Evolutionary conservation across 2,329 filamentous ascomycete species (phyloP), one percentile per base, ranked within the genome.

Genomic region (Whalleya microplaca): DNA sequence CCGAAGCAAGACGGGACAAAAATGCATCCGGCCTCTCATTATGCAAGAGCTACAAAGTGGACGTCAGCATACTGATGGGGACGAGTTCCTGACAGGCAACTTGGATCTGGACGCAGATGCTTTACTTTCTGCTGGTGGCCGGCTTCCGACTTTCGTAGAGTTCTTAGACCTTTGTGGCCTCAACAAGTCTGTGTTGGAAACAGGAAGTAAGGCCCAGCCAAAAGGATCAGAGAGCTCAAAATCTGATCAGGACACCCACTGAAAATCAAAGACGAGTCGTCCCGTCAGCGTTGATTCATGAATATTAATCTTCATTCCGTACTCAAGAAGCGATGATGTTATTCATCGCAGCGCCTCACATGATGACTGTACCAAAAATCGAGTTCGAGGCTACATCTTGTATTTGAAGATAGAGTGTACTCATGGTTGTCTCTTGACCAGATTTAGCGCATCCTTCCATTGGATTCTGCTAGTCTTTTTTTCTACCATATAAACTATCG

Each of bases 1-100:
- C 18, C 48, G 48, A 44, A 65, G 56, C 23, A 60, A 56, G 44
- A 63, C 44, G 1, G 66, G 66, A 2, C 53, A 53, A 5, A 53
- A 59, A 21, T 68, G 66, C 42, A 56, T 66, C 21, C 53, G 18
- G 12, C 57, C 59, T 20, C 45, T 57, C 3, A 29, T 62, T 21
- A 29, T 52, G 21, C 60, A 64, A 45, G 59, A 56, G 32, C 48
- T 51, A 20, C 48, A 49, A 1, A 56, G 59, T 20, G 20, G 19
- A 16, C 42, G 40, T 10, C 23, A 48, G 2, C 21, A 41, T 10
- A 29, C 2, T 18, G 40, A 52, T 2, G 40, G 48, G 2, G 40
- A 51, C n/a, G 50, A 50, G 14, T 16, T 58, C 12, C 56, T 61
- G 40, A 50, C 50, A 12, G 45, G 37, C 6, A 21, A 54, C 27